phyloP scores from a whole-genome alignment of 208 protist species.

The Leishmania major region DNA sequence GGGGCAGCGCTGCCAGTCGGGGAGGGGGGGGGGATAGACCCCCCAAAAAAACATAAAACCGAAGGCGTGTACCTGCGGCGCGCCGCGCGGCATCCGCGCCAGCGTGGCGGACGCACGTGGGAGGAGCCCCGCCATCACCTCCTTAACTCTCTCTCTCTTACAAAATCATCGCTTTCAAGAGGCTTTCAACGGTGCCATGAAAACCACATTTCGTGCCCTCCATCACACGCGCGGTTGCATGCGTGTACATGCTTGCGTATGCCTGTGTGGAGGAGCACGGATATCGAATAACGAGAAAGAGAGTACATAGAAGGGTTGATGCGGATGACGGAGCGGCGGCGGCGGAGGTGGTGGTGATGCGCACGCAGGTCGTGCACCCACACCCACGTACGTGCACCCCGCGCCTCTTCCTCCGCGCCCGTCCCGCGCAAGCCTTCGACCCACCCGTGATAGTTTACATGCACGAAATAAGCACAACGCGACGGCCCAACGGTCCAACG shows the following conservation, averaged over 20 bases:
- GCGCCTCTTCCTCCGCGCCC: neutral
- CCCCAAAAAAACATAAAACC: neutral
- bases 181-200: neutral
- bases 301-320: neutral
- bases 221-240: neutral
- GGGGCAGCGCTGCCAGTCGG: neutral
- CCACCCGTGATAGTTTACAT: slow-evolving; percentile 1
- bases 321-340: neutral
- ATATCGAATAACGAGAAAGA: neutral
- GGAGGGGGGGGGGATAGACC: neutral
- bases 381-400: neutral
- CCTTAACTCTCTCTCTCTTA: neutral
- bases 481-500: neutral
- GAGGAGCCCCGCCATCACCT: neutral
- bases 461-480: neutral
- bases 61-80: neutral
- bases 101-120: neutral
- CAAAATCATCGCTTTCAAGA: neutral
- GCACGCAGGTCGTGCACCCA: neutral
- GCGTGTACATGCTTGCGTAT: neutral
- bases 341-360: neutral
- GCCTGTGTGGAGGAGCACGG: neutral
- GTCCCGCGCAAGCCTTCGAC: neutral
- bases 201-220: neutral
- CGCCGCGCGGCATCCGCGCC: neutral